Conservation (phyloP, 495 filamentous ascomycete genomes). For the Echria macrotheca region DNA sequence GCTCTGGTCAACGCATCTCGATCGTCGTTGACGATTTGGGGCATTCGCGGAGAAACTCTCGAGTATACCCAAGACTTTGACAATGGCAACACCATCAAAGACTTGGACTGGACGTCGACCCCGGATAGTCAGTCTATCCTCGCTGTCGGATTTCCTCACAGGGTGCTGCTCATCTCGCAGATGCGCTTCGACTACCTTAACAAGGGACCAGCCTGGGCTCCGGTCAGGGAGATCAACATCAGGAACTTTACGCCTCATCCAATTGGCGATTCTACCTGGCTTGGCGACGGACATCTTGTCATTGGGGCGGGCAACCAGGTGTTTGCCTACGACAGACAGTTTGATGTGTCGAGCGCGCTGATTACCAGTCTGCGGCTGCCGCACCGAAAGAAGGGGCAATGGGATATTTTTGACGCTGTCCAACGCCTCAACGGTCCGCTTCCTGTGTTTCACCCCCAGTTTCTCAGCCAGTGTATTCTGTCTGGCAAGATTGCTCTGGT, state of each 20-base stretch:
- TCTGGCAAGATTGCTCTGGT: conserved; percentile 70
- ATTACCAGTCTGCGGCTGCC: conserved; percentile 61
- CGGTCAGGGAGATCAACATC: conserved; percentile 75
- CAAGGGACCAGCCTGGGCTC: conserved; percentile 83
- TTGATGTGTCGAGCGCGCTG: conserved; percentile 59
- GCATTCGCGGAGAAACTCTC: conserved; percentile 71
- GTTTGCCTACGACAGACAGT: conserved; percentile 74
- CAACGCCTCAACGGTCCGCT: conserved; percentile 79
- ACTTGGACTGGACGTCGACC: conserved; percentile 93
- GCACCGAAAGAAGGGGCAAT: conserved; percentile 33
- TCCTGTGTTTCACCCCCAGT: conserved; percentile 90
- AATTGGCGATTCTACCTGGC: conserved; percentile 90
- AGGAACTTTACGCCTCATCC: conserved; percentile 81
- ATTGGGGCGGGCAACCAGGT: conserved; percentile 90
- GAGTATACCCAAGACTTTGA: conserved; percentile 76
- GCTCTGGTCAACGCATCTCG: conserved; percentile 69
- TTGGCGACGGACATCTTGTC: conserved; percentile 74
- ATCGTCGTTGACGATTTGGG: conserved; percentile 88
- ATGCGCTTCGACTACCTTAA: conserved; percentile 92
- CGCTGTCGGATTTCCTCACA: conserved; percentile 82
- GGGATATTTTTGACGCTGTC: conserved; percentile 75
- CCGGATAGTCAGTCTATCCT: conserved; percentile 88
- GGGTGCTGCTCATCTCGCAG: conserved; percentile 79
- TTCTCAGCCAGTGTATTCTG: conserved; percentile 82
- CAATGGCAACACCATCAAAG: conserved; percentile 67